Conservation (phyloP, 2,329 filamentous ascomycete genomes). For the Aspergillus ibericus region DNA sequence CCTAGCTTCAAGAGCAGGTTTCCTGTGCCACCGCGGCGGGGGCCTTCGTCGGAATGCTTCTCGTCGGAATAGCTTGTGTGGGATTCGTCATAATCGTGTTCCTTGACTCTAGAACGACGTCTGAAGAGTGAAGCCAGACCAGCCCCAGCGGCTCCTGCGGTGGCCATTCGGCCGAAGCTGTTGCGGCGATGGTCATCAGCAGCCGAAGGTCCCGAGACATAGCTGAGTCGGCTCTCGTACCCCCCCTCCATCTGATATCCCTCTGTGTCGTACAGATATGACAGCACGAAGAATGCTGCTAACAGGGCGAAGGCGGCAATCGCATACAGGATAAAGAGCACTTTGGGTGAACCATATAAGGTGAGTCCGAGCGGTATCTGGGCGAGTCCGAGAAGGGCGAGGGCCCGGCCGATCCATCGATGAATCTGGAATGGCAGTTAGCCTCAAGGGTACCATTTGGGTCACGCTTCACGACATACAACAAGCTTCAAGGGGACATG, state of each 20-base stretch:
- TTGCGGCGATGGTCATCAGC: conserved; percentile 46
- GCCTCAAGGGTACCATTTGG: background rate
- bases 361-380: conserved; percentile 89
- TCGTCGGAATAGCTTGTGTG: conserved; percentile 65
- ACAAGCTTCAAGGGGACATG: conserved; percentile 60
- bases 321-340: conserved; percentile 81
- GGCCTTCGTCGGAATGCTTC: conserved; percentile 60
- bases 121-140: conserved; percentile 56
- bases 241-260: conserved; percentile 54
- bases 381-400: conserved; percentile 77
- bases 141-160: conserved; percentile 58
- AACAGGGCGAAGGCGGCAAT: conserved; percentile 74
- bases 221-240: conserved; percentile 60
- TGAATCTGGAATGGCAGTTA: conserved; percentile 66
- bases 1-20: conserved; percentile 62
- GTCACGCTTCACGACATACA: conserved; percentile 40
- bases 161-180: conserved; percentile 51
- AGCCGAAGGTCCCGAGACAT: conserved; percentile 52
- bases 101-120: conserved; percentile 44
- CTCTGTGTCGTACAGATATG: conserved; percentile 62
- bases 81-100: conserved; percentile 44
- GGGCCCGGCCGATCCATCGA: conserved; percentile 78
- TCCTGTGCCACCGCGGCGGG: conserved; percentile 57
- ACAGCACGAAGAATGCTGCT: conserved; percentile 74
- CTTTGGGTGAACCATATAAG: conserved; percentile 84